phyloP scores from a whole-genome alignment of 2,329 filamentous ascomycete species.

The Madurella fahalii region DNA sequence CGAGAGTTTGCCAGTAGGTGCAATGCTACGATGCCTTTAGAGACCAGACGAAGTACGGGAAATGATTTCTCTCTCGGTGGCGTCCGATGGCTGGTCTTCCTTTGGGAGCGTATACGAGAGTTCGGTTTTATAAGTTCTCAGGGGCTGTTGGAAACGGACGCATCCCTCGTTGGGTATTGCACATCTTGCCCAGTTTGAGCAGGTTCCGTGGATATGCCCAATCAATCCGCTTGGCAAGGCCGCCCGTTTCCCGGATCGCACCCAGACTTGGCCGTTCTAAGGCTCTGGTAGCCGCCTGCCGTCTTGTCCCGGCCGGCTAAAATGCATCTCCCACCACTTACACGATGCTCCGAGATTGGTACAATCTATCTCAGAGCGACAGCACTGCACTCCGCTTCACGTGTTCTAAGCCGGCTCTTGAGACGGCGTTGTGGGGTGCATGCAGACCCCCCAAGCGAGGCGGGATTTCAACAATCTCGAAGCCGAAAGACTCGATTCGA shows the following conservation, averaged over 20 bases:
- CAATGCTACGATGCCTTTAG: neutral
- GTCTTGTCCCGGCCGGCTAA: slow-evolving; percentile 24
- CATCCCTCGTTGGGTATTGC: neutral
- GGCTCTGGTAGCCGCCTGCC: slow-evolving; percentile 14
- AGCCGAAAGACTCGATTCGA: neutral
- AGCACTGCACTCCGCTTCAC: slow-evolving; percentile 11
- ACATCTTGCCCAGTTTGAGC: slow-evolving; percentile 12
- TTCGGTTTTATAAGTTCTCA: neutral
- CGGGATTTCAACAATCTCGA: neutral
- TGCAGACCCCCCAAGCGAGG: slow-evolving; percentile 4
- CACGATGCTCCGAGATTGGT: slow-evolving; percentile 4
- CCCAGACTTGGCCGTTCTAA: slow-evolving; percentile 3
- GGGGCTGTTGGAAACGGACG: too few relatives aligned
- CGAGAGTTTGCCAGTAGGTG: neutral
- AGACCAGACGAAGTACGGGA: neutral
- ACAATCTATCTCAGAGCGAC: slow-evolving; percentile 12
- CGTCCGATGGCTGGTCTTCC: neutral
- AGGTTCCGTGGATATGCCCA: slow-evolving; percentile 12
- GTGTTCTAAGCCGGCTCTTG: neutral
- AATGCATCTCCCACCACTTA: slow-evolving; percentile 15
- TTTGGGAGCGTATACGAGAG: neutral
- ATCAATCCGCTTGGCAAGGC: slow-evolving; percentile 16
- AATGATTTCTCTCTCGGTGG: neutral
- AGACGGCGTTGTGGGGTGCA: slow-evolving; percentile 15
- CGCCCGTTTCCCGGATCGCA: slow-evolving; percentile 13